Evolutionary conservation across 2,329 filamentous ascomycete genomes (phyloP).

Genomic region (Calonectria pseudoturangicola): DNA sequence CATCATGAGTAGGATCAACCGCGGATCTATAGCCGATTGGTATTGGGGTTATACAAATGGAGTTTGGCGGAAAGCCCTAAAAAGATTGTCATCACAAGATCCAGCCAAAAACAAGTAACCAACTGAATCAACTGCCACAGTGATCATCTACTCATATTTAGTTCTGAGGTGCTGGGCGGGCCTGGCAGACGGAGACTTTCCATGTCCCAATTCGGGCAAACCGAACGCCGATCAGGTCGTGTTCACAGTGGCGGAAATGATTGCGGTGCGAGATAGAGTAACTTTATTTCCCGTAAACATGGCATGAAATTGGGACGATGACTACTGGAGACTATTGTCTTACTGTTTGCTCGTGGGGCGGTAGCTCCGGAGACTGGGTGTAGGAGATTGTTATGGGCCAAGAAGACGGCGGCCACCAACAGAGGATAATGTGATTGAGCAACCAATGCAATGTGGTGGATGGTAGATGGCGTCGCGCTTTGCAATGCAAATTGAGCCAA

Average conservation of each 20-base stretch:
- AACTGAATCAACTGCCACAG: conserved; percentile 17
- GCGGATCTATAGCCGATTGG: conserved; percentile 19
- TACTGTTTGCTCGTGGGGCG: conserved; percentile 30
- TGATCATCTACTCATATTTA: conserved; percentile 7
- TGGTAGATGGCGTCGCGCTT: not conserved
- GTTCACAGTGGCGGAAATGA: conserved; percentile 35
- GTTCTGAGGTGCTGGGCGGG: not conserved
- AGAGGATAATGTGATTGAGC: conserved; percentile 16
- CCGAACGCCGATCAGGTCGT: conserved; percentile 23
- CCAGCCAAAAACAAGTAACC: conserved; percentile 9
- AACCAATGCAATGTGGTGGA: conserved; percentile 16
- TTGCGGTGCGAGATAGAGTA: conserved; percentile 37
- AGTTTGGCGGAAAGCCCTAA: conserved; percentile 7
- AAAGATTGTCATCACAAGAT: conserved; percentile 4
- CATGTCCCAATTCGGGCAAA: conserved; percentile 20
- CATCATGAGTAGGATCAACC: conserved; percentile 24
- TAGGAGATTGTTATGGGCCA: conserved; percentile 33
- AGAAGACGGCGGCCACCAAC: not conserved
- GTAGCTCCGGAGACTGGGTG: conserved; percentile 24
- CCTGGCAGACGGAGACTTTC: conserved; percentile 4
- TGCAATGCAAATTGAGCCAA: conserved; percentile 22
- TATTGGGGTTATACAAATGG: not conserved
- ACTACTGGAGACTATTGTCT: not conserved
- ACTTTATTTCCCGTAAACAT: conserved; percentile 25
- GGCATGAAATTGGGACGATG: conserved; percentile 29